Evolutionary conservation across 768 basidiomycete species (phyloP).

Genomic region (Agaricus bisporus): DNA sequence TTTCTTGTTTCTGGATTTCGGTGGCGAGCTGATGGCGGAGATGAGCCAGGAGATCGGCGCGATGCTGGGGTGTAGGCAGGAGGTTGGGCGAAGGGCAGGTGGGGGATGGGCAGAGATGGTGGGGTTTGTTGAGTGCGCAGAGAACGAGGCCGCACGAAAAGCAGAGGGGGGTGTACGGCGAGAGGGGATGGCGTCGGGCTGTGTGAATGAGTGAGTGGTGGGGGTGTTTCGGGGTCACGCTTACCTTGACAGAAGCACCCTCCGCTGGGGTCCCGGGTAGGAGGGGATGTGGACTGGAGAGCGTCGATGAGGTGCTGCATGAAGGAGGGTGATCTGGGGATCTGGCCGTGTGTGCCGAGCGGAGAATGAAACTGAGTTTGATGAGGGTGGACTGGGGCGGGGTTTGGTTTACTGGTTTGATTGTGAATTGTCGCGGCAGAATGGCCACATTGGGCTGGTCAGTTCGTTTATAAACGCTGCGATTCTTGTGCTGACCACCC

Average conservation of each 20-base stretch:
- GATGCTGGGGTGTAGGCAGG: conserved; percentile 18
- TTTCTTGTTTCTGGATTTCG: conserved; percentile 35
- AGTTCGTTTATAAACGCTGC: conserved; percentile 21
- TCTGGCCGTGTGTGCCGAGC: not conserved
- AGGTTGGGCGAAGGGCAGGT: conserved; percentile 40
- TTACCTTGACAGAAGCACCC: conserved; percentile 70
- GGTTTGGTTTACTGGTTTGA: conserved; percentile 12
- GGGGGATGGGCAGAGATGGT: conserved; percentile 40
- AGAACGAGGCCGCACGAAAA: conserved; percentile 55
- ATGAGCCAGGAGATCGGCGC: conserved; percentile 30
- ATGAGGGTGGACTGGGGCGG: not conserved
- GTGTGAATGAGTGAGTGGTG: not conserved
- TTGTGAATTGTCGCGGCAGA: conserved; percentile 7
- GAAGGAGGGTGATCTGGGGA: not conserved
- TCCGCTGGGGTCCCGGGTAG: conserved; percentile 46
- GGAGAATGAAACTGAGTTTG: conserved; percentile 1
- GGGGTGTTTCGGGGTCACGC: conserved; percentile 4
- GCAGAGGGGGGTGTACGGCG: conserved; percentile 50
- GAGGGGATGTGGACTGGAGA: conserved; percentile 29
- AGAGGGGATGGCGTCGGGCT: conserved; percentile 59
- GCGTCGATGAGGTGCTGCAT: conserved; percentile 34
- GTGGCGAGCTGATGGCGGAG: conserved; percentile 28
- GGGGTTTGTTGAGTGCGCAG: conserved; percentile 50
- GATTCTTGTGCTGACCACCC: conserved; percentile 19
- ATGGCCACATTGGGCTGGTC: conserved; percentile 30